phyloP scores from a whole-genome alignment of 1,139 yeast species.

The Hyphopichia buzzinii region DNA sequence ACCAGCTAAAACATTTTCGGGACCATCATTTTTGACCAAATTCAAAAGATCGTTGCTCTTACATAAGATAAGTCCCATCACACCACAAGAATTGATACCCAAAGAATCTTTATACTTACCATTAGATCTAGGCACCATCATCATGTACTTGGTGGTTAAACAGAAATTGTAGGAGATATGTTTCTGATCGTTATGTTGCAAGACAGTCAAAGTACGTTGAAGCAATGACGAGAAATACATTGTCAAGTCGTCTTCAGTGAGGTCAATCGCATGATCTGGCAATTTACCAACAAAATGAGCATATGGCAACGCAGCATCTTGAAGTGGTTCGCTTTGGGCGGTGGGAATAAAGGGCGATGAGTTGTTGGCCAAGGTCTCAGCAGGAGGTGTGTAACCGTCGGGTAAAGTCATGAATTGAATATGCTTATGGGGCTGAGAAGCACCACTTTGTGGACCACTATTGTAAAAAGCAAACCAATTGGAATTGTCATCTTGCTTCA shows the following conservation, averaged over 20 bases:
- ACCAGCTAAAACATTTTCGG: slow-evolving; percentile 47
- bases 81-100: slow-evolving; percentile 80
- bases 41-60: slow-evolving; percentile 56
- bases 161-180: slow-evolving; percentile 73
- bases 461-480: slow-evolving; percentile 77
- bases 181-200: slow-evolving; percentile 48
- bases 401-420: slow-evolving; percentile 81
- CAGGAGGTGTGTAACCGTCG: slow-evolving; percentile 52
- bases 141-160: slow-evolving; percentile 78
- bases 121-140: slow-evolving; percentile 75
- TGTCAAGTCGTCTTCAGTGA: slow-evolving; percentile 54
- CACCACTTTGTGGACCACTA: slow-evolving; percentile 85
- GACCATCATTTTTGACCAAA: slow-evolving; percentile 41
- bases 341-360: slow-evolving; percentile 56
- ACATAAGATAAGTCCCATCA: slow-evolving; percentile 73
- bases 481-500: slow-evolving; percentile 19
- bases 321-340: slow-evolving; percentile 56
- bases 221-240: slow-evolving; percentile 68
- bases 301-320: slow-evolving; percentile 62
- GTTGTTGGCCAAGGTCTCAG: slow-evolving; percentile 49
- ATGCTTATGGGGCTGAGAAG: slow-evolving; percentile 92
- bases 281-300: slow-evolving; percentile 78
- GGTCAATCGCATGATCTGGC: slow-evolving; percentile 39
- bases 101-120: slow-evolving; percentile 39
- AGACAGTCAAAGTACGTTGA: slow-evolving; percentile 65